A percentile compares a stretch with the other conserved stretches of the same genome.
Conservation (phyloP, 225 moss, liverwort and hornwort species). For the Anthoceros angustus region DNA sequence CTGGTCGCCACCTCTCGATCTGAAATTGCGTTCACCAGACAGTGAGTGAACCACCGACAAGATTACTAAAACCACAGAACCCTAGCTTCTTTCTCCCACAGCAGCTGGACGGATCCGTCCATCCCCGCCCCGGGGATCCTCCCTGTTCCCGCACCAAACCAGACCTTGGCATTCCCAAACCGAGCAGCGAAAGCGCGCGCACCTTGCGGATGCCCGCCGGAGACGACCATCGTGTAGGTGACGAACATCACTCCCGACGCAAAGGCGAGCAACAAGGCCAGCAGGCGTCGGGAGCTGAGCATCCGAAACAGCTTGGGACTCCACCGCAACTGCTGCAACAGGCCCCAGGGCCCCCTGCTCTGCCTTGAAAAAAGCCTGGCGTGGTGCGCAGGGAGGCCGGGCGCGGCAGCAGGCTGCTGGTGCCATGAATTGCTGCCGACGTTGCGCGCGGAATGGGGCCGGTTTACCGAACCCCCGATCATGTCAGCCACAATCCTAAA, state of each 20-base stretch:
- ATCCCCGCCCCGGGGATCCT: too few species aligned
- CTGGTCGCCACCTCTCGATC: too few species aligned
- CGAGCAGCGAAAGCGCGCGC: too few species aligned
- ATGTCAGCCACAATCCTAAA: slow-evolving; percentile 1
- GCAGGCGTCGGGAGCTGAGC: slow-evolving; percentile 1
- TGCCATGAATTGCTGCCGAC: neutral
- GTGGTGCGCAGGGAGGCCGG: neutral
- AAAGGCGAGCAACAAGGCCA: neutral
- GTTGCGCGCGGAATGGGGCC: neutral
- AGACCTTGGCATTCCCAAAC: too few species aligned
- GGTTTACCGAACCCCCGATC: neutral
- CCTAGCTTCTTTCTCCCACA: too few species aligned
- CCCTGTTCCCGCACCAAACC: too few species aligned
- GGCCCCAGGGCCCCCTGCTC: neutral
- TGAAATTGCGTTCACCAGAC: too few species aligned
- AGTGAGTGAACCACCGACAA: too few species aligned
- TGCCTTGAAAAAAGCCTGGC: neutral
- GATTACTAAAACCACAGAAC: too few species aligned
- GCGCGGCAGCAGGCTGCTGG: neutral
- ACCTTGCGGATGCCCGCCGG: slow-evolving; percentile 1
- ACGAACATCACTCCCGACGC: neutral
- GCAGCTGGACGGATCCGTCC: too few species aligned
- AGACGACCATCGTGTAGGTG: neutral
- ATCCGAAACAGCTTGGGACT: neutral
- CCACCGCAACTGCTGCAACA: neutral